A percentile compares a stretch with the other conserved stretches of the same genome.
Conservation (phyloP, 1,284 basidiomycete genomes). For the Neotropicomus parvogracilis region DNA sequence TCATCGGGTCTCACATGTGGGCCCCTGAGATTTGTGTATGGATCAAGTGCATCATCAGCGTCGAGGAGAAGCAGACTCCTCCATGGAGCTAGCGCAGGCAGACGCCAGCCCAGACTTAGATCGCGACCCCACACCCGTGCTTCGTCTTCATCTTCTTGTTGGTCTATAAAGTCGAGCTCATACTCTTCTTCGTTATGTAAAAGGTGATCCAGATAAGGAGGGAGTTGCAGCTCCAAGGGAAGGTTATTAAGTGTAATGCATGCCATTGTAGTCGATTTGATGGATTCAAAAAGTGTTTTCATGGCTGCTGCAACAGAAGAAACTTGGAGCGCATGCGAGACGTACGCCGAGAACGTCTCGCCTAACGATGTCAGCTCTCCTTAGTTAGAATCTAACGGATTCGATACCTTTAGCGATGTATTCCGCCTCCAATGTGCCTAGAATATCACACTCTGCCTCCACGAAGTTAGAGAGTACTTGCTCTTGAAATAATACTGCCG, state of each 20-base stretch:
- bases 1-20: slow-evolving; percentile 64
- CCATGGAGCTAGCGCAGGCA: slow-evolving; percentile 85
- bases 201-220: slow-evolving; percentile 69
- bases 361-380: slow-evolving; percentile 38
- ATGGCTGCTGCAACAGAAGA: slow-evolving; percentile 75
- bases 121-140: slow-evolving; percentile 65
- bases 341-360: slow-evolving; percentile 53
- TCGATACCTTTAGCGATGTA: slow-evolving; percentile 55
- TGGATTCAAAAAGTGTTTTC: slow-evolving; percentile 70
- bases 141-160: slow-evolving; percentile 52
- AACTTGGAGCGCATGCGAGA: slow-evolving; percentile 53
- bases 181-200: slow-evolving; percentile 55
- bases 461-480: slow-evolving; percentile 83
- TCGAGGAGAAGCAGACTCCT: slow-evolving; percentile 83
- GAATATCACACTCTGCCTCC: slow-evolving; percentile 67
- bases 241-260: slow-evolving; percentile 73
- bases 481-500: slow-evolving; percentile 84
- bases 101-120: slow-evolving; percentile 63
- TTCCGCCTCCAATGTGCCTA: slow-evolving; percentile 68
- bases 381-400: neutral
- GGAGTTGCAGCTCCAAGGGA: slow-evolving; percentile 77
- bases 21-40: slow-evolving; percentile 56
- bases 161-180: slow-evolving; percentile 40
- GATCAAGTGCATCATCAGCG: slow-evolving; percentile 56
- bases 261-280: slow-evolving; percentile 69